A percentile compares a stretch with the other conserved stretches of the same genome.
Conservation (phyloP, 805 yeast genomes). For the Nakazawaea anatomiae region DNA sequence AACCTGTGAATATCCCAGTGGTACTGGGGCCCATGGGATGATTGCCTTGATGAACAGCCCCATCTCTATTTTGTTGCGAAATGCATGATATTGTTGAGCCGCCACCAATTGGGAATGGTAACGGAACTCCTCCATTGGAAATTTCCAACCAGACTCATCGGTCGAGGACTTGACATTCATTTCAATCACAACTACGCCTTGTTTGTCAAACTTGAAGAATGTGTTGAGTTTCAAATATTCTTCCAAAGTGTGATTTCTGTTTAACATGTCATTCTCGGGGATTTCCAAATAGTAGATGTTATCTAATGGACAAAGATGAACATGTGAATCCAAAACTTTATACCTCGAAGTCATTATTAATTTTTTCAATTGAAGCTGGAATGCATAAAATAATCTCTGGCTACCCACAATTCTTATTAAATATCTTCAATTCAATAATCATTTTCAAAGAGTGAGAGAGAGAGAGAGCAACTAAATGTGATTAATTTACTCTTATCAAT, state of each 20-base stretch:
- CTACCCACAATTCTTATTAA: no score
- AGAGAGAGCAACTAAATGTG: no score
- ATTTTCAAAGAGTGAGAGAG: no score
- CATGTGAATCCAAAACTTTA: conserved; percentile 27
- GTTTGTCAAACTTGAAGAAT: conserved; percentile 3
- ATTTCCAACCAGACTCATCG: conserved; percentile 13
- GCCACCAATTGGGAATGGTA: conserved; percentile 13
- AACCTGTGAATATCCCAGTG: conserved; percentile 24
- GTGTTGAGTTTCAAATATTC: conserved; percentile 19
- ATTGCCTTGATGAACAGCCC: conserved; percentile 20
- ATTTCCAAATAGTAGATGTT: conserved; percentile 16
- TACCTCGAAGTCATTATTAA: background rate
- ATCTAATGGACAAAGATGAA: conserved; percentile 18
- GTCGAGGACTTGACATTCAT: conserved; percentile 23
- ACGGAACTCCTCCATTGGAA: conserved; percentile 22
- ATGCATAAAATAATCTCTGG: no score
- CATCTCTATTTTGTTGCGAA: background rate
- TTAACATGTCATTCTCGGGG: conserved; percentile 10
- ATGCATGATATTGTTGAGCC: conserved; percentile 4
- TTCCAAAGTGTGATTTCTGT: conserved; percentile 18
- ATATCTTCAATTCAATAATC: no score
- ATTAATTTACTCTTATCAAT: no score
- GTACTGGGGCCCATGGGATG: conserved; percentile 40
- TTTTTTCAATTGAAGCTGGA: no score
- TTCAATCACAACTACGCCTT: conserved; percentile 29